phyloP scores from a whole-genome alignment of 352 stramenopile species.

The Globisporangium parvum region DNA sequence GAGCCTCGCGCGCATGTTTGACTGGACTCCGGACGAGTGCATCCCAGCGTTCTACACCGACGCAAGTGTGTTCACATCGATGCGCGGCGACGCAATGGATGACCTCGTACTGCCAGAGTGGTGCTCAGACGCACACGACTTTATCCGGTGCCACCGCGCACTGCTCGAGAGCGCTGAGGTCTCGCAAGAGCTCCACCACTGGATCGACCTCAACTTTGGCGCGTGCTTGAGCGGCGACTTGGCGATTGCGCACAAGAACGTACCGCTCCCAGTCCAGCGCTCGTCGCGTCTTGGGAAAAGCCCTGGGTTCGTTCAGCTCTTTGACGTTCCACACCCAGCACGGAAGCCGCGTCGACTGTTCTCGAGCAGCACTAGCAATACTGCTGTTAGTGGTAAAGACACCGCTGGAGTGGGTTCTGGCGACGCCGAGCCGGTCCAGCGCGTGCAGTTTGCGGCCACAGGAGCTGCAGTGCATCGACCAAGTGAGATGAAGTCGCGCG shows the following conservation, averaged over 20 bases:
- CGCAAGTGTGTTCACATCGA: conserved; percentile 74
- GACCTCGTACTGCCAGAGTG: conserved; percentile 74
- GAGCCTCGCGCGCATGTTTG: conserved; percentile 87
- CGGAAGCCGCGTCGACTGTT: not conserved
- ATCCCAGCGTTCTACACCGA: conserved; percentile 95
- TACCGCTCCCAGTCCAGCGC: conserved; percentile 59
- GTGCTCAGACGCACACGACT: conserved; percentile 57
- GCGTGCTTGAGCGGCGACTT: conserved; percentile 66
- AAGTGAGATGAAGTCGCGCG: conserved; percentile 14
- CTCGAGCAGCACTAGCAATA: too few relatives aligned
- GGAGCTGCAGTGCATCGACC: conserved; percentile 3
- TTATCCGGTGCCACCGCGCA: conserved; percentile 85
- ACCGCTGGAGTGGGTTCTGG: not conserved
- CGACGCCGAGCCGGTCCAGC: not conserved
- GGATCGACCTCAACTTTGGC: conserved; percentile 97
- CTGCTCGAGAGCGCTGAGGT: conserved; percentile 91
- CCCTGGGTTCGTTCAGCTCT: conserved; percentile 75
- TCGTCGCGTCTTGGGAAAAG: conserved; percentile 36
- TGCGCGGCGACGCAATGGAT: conserved; percentile 66
- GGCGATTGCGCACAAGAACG: conserved; percentile 88
- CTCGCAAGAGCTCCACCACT: conserved; percentile 82
- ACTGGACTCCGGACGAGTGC: conserved; percentile 95
- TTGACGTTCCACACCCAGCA: conserved; percentile 31
- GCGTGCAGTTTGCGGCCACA: conserved; percentile 2
- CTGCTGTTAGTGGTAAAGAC: not conserved